Base-by-base conservation (phyloP, 139 green algal species). In the Nannochloris sp. region DNA sequence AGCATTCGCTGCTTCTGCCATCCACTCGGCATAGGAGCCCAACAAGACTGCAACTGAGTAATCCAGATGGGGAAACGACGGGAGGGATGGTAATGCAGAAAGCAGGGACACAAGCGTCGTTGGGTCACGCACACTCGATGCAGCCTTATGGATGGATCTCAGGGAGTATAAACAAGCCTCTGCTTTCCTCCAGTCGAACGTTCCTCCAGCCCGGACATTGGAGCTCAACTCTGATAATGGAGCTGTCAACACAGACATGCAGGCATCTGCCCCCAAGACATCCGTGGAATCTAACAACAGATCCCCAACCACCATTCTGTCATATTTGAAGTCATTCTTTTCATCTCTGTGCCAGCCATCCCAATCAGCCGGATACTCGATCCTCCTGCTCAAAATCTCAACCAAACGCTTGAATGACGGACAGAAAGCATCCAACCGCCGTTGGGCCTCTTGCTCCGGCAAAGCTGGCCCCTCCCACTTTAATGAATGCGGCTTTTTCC, bases 101-200 rank as follows among this genome's bases (percentile, higher is more conserved):
- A 92, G 73, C 29, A 92, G 75, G 12, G 57, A 48, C 53, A 75
- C 21, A 31, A 91, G 72, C 7, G 79, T 44, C 5, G 78, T 49
- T 51, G 84, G 71, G 60, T 90, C 76, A 4, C 68, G 66, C 1
- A 67, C 61, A 18, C 61, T 48, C 10, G 73, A 60, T 14, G 70
- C 73, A 48, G 53, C 46, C 27, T 60, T 60, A 68, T 81, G 61
- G 21, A 88, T 72, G n/a, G 24, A 85, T 70, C 80, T 67, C 9
- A 93, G 61, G 65, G 85, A 91, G 63, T 83, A 87, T 8, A 93
- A 74, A 12, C 75, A 81, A 6, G 84, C 75, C 67, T 93, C 86
- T 1, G 83, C 85, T 2, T 75, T 81, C 11, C 62, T 62, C 86
- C 86, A 93, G 69, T 89, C 83, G 57, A 89, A 82, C 7, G 9